Base-by-base conservation (phyloP, 1,284 basidiomycete genomes). In the Austroboletus niveus region DNA sequence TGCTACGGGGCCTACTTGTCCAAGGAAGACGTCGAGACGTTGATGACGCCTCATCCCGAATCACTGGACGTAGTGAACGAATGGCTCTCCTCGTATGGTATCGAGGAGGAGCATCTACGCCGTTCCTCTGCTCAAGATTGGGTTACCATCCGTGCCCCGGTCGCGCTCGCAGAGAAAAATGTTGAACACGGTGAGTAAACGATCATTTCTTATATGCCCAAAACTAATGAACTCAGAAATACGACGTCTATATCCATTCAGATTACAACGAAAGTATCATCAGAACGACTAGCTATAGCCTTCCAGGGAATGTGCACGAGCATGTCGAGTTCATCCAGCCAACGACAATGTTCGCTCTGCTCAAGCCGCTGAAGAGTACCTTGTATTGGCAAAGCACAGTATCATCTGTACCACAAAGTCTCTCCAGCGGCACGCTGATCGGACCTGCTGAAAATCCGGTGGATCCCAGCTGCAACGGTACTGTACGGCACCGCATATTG, bases 321-420 rank as follows among this genome's bases (percentile, higher is more conserved):
- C 87, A 90, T 60, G 64, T 90, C 41, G 86, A 89, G 45, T 68
- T 89, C 31, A 74, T 91, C 35, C 84, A 87, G 54, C 89, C 89
- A 0, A 91, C 89, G 1, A 88, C 86, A 0, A 77, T 84, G 67
- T 91, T 90, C 61, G 75, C 76, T 41, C 77, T 77, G 38, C 73
- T 78, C 58, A 77, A 71, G 52, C 66, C 66, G 11, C 70, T 75
- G 55, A 77, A 66, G 53, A 75, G 79, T 9, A 81, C 75, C 0
- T 68, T 82, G 50, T 70, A 61, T 44, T 69, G 73, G 65, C 63
- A 39, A 52, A 54, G 7, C 42, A 50, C 39, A n/a, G 51, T 2
- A 48, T 39, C 31, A 15, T 45, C 29, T 20, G 45, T 5, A 11
- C 52, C 39, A 7, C 51, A 14, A 41, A 63, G 32, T 45, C 29